Conservation (phyloP, 768 basidiomycete species). For the Tulasnella sp. region DNA sequence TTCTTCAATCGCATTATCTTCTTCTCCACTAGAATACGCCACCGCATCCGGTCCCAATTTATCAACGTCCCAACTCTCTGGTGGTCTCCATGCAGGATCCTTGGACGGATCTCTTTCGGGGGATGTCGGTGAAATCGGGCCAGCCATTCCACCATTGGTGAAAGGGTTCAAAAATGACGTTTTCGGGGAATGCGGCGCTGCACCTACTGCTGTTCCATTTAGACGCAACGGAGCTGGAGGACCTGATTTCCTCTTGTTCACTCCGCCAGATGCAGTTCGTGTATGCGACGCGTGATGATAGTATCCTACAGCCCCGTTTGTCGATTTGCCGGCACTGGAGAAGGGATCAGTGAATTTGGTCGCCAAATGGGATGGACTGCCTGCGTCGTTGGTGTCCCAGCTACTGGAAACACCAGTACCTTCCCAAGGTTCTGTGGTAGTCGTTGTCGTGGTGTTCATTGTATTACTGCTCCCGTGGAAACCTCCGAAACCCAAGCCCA, state of each 20-base stretch:
- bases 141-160: neutral
- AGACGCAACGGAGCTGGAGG: neutral
- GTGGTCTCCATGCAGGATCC: conserved; percentile 46
- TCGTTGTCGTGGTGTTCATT: neutral
- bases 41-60: conserved; percentile 20
- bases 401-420: conserved; percentile 2
- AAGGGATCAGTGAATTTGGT: conserved; percentile 8
- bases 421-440: neutral
- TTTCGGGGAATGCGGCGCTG: neutral
- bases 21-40: conserved; percentile 7
- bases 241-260: neutral
- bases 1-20: neutral
- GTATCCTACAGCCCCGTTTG: neutral
- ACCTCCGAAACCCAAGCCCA: neutral
- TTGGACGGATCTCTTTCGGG: conserved; percentile 15
- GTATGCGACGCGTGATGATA: neutral
- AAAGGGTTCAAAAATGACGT: neutral
- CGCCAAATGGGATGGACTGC: conserved; percentile 1
- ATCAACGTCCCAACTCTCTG: conserved; percentile 66
- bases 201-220: neutral
- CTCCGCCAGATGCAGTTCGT: neutral
- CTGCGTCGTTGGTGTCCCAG: conserved; percentile 5
- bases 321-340: neutral
- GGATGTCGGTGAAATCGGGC: conserved; percentile 11
- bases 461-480: neutral